Evolutionary conservation across 192 early-diverging fungal genomes (phyloP), one percentile per base, ranked within the genome.

Genomic region (Entomortierella parvispora): DNA sequence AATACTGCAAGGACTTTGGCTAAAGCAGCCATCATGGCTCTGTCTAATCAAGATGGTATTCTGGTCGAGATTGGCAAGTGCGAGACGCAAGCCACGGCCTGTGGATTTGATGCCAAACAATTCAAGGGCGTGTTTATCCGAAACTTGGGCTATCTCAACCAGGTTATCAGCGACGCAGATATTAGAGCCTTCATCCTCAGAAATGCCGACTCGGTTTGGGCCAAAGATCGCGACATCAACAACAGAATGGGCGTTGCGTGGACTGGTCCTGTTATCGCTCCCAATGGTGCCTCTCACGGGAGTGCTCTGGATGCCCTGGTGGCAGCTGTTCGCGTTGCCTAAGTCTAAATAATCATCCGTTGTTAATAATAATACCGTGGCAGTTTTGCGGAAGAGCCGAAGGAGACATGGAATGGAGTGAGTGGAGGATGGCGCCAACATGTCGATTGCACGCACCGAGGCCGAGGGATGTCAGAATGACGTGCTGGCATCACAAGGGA

Each of bases 21-120:
- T 25, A 25, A n/a, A 25, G 23, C 49, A 25, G 49, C 49, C 49
- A 51, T 51, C 49, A 12, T 11, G 49, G 23, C 49, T 51, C 49
- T 51, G 49, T 51, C 49, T 51, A 51, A 51, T 51, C 49, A 51
- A 26, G 11, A 51, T 51, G 49, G 49, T 26, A 51, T 51, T 51
- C 49, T 51, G 22, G 49, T 51, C 49, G 49, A 51, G 49, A 51
- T 11, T 26, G 23, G 26, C 49, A 51, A 51, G 26, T 51, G 49
- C 49, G 49, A 51, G 49, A 51, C 23, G 23, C 49, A 51, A 51
- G 49, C 49, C 22, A 51, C 22, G 20, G 49, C 49, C 49, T 51
- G 22, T 51, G 49, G 49, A 51, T n/a, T 51, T 51, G 49, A 51
- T 51, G 23, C 49, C 23, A 51, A 51, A 51, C 49, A 51, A 51